Evolutionary conservation across 1,139 yeast species (phyloP), one percentile per base, ranked within the genome.

Genomic region (Candida sanyaensis): DNA sequence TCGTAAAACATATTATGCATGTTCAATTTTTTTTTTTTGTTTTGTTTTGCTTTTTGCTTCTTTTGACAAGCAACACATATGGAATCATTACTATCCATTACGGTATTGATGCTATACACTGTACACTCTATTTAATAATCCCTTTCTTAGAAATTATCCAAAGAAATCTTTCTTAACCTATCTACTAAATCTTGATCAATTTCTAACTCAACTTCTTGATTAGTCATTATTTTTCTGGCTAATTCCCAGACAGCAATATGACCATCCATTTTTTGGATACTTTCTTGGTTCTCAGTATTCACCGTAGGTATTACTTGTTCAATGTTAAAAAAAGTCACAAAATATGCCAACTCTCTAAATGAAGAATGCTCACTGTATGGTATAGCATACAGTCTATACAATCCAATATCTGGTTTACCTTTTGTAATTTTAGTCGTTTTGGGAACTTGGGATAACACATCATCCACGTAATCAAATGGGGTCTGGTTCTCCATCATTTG

Each of bases 341-440:
- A 88, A 52, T 78, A 76, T 7, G 84, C 75, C 43, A 93, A 72
- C 59, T 93, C 98, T 41, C 88, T 71, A 59, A 84, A 92, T 45
- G 96, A 88, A 11, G 97, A 90, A 67, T 93, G 99, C 62, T 93
- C 99, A 58, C 96, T 86, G 60, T 93, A 93, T 0, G 98, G 98
- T 0, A 92, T 77, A 32, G 81, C 68, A 58, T 84, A 84, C 1
- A 83, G 69, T 45, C 84, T 77, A 51, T 63, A 65, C 26, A 69
- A 55, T 6, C 65, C 60, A 33, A 55, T 56, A 42, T 70, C 73
- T 3, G 61, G 62, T 33, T 60, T 61, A 24, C 56, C 61, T 30
- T 60, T 60, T 12, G 53, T 54, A 28, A 51, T 57, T 10, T 51
- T 40, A 26, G 53, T 41, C 2, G 60, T 42, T 45, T 53, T 42